Conservation (phyloP, 352 stramenopile genomes). For the Phytophthora cactorum region DNA sequence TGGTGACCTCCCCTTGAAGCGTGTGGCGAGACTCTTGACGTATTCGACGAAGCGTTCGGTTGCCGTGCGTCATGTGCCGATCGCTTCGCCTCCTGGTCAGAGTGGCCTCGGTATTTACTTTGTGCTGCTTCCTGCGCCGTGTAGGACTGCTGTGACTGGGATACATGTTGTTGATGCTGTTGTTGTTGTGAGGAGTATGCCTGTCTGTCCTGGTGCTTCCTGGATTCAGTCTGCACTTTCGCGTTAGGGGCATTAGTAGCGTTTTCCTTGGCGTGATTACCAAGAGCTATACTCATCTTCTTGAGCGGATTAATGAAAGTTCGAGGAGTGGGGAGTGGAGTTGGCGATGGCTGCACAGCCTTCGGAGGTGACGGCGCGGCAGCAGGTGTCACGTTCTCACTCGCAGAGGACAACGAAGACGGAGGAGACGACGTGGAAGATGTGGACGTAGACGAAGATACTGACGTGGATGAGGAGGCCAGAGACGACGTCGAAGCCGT, state of each 20-base stretch:
- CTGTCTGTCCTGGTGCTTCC: constrained; percentile 35
- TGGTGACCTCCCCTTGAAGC: constrained; percentile 26
- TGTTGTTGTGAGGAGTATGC: constrained; percentile 32
- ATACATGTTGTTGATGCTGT: constrained; percentile 16
- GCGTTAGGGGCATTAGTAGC: constrained; percentile 36
- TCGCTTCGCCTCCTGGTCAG: constrained; percentile 52
- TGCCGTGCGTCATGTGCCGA: constrained; percentile 37
- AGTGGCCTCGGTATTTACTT: constrained; percentile 32
- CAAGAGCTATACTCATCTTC: constrained; percentile 59
- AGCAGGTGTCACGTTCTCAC: constrained; percentile 18
- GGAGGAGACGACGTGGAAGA: constrained; percentile 28
- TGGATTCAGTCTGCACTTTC: constrained; percentile 43
- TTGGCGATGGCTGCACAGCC: constrained; percentile 20
- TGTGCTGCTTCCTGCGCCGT: constrained; percentile 22
- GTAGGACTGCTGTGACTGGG: constrained; percentile 26
- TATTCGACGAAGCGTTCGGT: constrained; percentile 20
- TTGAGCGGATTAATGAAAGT: constrained; percentile 67
- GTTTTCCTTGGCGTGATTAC: constrained; percentile 54
- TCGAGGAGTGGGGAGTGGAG: constrained; percentile 39
- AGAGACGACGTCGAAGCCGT: constrained; percentile 33
- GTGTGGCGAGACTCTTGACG: constrained; percentile 23
- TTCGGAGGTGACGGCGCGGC: constrained; percentile 26
- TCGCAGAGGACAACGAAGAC: constrained; percentile 19
- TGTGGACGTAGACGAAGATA: constrained; percentile 32
- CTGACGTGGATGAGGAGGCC: constrained; percentile 32